A percentile compares a stretch with the other conserved stretches of the same genome.
Conservation (phyloP, 73 alveolate genomes). For the Paramecium caudatum region DNA sequence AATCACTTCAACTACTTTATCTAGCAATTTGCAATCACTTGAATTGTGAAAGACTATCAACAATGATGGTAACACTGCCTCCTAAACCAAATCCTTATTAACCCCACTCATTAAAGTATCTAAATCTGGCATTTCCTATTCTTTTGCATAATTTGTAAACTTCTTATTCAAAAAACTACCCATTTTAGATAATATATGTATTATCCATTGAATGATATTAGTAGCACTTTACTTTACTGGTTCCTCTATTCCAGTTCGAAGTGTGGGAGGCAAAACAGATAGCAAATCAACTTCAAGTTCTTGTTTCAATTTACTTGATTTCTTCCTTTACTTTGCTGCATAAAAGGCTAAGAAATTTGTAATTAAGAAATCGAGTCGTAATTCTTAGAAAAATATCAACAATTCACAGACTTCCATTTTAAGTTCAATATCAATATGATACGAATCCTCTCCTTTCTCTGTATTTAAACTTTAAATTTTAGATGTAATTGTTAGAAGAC, state of each 20-base stretch:
- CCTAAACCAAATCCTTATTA: conserved; percentile 26
- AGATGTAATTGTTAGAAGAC: conserved; percentile 54
- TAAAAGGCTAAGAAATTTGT: conserved; percentile 71
- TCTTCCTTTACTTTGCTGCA: conserved; percentile 23
- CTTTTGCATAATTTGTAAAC: conserved; percentile 57
- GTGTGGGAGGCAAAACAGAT: conserved; percentile 55
- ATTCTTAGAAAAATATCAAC: conserved; percentile 69
- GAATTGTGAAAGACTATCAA: conserved; percentile 47
- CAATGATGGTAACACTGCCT: conserved; percentile 70
- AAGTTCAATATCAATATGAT: conserved; percentile 46
- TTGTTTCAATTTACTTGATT: conserved; percentile 24
- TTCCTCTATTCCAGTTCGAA: conserved; percentile 66
- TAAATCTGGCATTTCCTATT: conserved; percentile 63
- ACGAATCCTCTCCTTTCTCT: conserved; percentile 38
- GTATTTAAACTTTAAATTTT: conserved; percentile 19
- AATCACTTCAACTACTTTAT: conserved; percentile 61
- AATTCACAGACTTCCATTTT: conserved; percentile 72
- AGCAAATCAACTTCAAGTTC: conserved; percentile 72
- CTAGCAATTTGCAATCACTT: conserved; percentile 50
- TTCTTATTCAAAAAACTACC: conserved; percentile 31
- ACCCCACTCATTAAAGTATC: conserved; percentile 73
- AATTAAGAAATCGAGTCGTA: conserved; percentile 69
- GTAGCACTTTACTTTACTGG: neutral
- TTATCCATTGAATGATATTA: neutral
- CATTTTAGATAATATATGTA: neutral